Evolutionary conservation across 108 stramenopile genomes (phyloP).

Genomic region (Conticribra guillardii): DNA sequence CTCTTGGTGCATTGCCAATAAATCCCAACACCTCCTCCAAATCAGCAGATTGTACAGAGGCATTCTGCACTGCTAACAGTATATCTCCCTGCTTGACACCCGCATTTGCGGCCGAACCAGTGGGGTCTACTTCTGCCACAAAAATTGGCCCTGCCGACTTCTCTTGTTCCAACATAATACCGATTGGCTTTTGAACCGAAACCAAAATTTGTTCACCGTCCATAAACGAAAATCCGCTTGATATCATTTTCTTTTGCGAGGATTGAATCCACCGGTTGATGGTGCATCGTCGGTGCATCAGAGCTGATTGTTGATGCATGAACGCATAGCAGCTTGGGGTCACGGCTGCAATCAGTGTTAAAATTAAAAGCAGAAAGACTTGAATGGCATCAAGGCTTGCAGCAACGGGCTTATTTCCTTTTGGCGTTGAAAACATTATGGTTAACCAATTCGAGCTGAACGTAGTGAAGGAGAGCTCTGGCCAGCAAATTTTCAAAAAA

Average conservation of each 20-base stretch:
- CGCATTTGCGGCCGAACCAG: conserved; percentile 47
- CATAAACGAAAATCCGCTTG: conserved; percentile 56
- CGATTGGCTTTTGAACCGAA: conserved; percentile 64
- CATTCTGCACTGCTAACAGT: conserved; percentile 62
- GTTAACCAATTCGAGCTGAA: too few species aligned
- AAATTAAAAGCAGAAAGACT: too few species aligned
- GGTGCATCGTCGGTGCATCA: background rate
- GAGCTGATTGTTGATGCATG: background rate
- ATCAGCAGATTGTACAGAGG: conserved; percentile 43
- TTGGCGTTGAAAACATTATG: too few species aligned
- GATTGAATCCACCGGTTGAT: background rate
- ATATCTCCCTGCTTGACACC: conserved; percentile 57
- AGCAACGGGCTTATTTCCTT: too few species aligned
- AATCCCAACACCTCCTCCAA: conserved; percentile 54
- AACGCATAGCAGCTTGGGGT: background rate
- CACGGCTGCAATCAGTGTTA: background rate
- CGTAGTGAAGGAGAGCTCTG: too few species aligned
- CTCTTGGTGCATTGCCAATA: conserved; percentile 54
- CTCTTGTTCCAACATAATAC: conserved; percentile 63
- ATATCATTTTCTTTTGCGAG: conserved; percentile 4
- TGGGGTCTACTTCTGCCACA: conserved; percentile 45
- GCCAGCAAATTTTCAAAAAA: too few species aligned
- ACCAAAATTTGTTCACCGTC: conserved; percentile 68
- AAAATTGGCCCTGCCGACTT: conserved; percentile 18
- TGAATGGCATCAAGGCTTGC: too few species aligned